Conservation (phyloP, 805 yeast species). For the Cyberlindnera veronae region DNA sequence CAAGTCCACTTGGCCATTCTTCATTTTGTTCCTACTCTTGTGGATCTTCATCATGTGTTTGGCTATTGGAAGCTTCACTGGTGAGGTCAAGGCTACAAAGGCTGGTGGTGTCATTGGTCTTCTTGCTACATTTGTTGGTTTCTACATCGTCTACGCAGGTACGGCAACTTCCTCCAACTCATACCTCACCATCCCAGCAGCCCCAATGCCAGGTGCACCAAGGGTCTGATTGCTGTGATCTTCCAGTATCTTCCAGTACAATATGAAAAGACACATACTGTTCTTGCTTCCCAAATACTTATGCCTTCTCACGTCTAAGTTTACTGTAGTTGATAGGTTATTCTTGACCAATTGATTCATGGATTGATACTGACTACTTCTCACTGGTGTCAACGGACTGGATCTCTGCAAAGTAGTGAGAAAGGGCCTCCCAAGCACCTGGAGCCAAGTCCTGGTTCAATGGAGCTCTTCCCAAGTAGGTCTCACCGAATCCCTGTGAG, state of each 20-base stretch:
- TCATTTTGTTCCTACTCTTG: slow-evolving; percentile 49
- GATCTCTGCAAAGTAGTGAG: slow-evolving; percentile 14
- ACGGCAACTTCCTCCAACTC: slow-evolving; percentile 56
- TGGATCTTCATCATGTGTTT: slow-evolving; percentile 53
- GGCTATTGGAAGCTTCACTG: slow-evolving; percentile 49
- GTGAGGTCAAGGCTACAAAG: slow-evolving; percentile 37
- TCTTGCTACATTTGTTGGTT: slow-evolving; percentile 52
- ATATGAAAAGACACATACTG: not conserved
- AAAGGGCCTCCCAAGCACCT: slow-evolving; percentile 29
- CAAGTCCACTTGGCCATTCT: slow-evolving; percentile 58
- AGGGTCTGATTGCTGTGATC: slow-evolving; percentile 22
- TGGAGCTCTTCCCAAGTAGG: slow-evolving; percentile 45
- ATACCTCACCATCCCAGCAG: slow-evolving; percentile 49
- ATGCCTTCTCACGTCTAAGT: not conserved
- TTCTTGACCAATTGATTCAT: not conserved
- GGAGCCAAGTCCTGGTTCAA: slow-evolving; percentile 36
- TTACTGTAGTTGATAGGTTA: not conserved
- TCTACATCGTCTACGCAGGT: slow-evolving; percentile 64
- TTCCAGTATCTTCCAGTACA: not conserved
- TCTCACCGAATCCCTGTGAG: slow-evolving; percentile 41
- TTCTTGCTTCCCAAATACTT: not conserved
- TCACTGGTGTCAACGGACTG: slow-evolving; percentile 18
- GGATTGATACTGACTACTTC: slow-evolving; percentile 22
- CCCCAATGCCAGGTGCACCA: slow-evolving; percentile 49
- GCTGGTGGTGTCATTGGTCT: slow-evolving; percentile 67